Evolutionary conservation across 2,329 filamentous ascomycete species (phyloP), one percentile per base, ranked within the genome.

Genomic region (Myriangium duriaei): DNA sequence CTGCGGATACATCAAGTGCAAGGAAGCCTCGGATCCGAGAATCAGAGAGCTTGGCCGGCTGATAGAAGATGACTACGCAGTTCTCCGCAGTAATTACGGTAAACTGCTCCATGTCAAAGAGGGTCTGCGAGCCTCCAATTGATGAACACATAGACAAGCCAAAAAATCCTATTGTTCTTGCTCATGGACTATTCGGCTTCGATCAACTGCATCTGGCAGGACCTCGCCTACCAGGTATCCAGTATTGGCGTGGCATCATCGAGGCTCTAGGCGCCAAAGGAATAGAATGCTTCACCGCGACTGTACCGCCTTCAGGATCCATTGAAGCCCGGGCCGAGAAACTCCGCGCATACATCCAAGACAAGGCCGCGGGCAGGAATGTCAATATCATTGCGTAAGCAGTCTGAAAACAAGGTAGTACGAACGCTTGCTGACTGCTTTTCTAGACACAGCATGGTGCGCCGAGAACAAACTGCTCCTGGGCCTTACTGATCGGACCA

Each of bases 181-280:
- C 74, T 4, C 74, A 79, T 55, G 74, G 74, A n/a, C 62, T 79
- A 9, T 58, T 79, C 13, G 74, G 74, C n/a, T 79, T 79, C 52
- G 71, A 76, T 46, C 72, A 78, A 50, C 53, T 78, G 7, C 69
- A 64, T 11, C 43, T 54, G 6, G 70, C 63, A 2, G 72, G 73
- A 1, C 54, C 56, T 10, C 58, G 61, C 26, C 53, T 76, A 4
- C 74, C 74, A 0, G 70, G 71, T 0, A 62, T 79, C 14, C 67
- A 74, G 38, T 79, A 79, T 51, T 79, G 74, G 74, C 66, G 73
- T 31, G 74, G 74, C 1, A 77, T 79, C 24, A 69, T 62, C 17
- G 70, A 77, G 47, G 74, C 72, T 5, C 51, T 77, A 16, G 59
- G 60, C 3, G 59, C 64, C 21, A 71, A 71, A 46, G 69, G 68